Base-by-base conservation (phyloP, 352 stramenopile species). In the Globisporangium mamillatum region DNA sequence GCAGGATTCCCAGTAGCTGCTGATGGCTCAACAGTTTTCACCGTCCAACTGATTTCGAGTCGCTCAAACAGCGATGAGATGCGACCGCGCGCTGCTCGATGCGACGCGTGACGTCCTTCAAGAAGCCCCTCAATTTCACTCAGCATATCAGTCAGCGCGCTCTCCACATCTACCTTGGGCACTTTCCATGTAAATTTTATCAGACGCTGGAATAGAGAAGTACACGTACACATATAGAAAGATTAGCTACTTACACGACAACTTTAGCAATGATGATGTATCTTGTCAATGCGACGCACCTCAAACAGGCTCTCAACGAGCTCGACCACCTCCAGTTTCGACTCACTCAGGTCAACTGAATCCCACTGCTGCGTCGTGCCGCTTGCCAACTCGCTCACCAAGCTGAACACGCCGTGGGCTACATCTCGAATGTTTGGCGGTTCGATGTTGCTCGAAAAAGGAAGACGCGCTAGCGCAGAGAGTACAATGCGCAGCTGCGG, bases 161-260 rank as follows among this genome's bases (percentile, higher is more conserved):
- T 68, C 46, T 78, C 78, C 1, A 95, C 82, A 32, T 93, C 81
- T n/a, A 73, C 68, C 50, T 65, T 50, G 12, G 86, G 77, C 36
- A 89, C 60, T 14, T 80, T 59, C 89, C 87, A 96, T 54, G 77
- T 81, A 66, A 93, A 93, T 64, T 92, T 92, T n/a, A 85, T 64
- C 50, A 92, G 44, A 20, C 84, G 72, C 69, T 81, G 57, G 27
- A 38, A 12, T 24, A 56, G 4, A 6, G 25, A 10, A 16, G 0
- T 22, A 2, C 10, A 62, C 29, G 27, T 38, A 24, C 9, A 20
- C 18, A 61, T 16, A 46, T 3, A 61, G 18, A 27, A 8, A 24
- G 1, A 7, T 61, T 27, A 61, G 3, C 20, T 46, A 22, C 55
- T 24, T 16, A 3, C 14, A 61, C 27, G 24, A 7, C 16, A 27